A percentile compares a stretch with the other conserved stretches of the same genome.
Conservation (phyloP, 2,329 filamentous ascomycete genomes). For the Beauveria bassiana region DNA sequence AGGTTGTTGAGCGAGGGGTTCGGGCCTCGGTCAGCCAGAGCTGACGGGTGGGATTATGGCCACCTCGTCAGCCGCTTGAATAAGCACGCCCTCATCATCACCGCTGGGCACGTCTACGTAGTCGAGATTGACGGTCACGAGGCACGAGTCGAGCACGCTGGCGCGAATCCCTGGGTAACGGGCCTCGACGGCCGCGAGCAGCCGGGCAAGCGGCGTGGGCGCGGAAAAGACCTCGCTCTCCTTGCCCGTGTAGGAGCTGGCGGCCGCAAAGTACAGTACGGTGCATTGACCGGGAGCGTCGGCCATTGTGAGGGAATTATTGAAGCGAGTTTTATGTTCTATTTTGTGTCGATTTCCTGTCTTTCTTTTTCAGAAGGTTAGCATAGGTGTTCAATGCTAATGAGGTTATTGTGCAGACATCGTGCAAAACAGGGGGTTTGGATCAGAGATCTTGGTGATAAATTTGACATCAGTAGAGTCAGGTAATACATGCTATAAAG, state of each 20-base stretch:
- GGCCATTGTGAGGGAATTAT: conserved; percentile 21
- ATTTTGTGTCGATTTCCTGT: neutral
- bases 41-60: conserved; percentile 84
- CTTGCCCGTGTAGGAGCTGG: conserved; percentile 62
- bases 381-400: conserved; percentile 9
- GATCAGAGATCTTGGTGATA: conserved; percentile 69
- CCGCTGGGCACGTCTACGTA: conserved; percentile 63
- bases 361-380: conserved; percentile 14
- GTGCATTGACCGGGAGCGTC: conserved; percentile 55
- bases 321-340: no score
- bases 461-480: conserved; percentile 49
- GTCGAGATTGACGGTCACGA: conserved; percentile 72
- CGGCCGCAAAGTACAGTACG: conserved; percentile 75
- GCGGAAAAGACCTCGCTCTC: conserved; percentile 58
- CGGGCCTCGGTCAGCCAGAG: conserved; percentile 51
- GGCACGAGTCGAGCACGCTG: conserved; percentile 62
- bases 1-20: no score
- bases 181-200: conserved; percentile 62
- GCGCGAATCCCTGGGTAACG: conserved; percentile 61
- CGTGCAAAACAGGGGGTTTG: conserved; percentile 17
- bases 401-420: neutral
- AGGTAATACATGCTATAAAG: conserved; percentile 52
- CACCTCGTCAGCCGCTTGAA: conserved; percentile 72
- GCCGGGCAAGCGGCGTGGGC: conserved; percentile 51
- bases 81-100: conserved; percentile 37